Evolutionary conservation across 1,284 basidiomycete genomes (phyloP), one percentile per base, ranked within the genome.

Genomic region (Tilletia walkeri): DNA sequence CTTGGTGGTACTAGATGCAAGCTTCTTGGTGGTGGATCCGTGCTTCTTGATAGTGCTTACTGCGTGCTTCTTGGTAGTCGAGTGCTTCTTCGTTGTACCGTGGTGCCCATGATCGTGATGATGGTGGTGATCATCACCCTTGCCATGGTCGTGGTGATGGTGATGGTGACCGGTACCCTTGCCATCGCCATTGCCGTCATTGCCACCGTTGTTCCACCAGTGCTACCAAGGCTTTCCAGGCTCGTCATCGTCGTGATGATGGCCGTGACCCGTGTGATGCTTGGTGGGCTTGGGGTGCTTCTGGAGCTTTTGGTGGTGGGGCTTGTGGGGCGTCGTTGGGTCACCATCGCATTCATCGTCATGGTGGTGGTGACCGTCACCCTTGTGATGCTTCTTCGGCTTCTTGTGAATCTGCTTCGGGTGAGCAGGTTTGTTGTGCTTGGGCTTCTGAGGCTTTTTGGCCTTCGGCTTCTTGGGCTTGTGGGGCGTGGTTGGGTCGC

Each of bases 121-220:
- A 30, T 56, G 54, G 20, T 45, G 6, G 12, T 70, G 70, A 48
- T 69, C 70, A 39, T 68, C 53, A 4, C 61, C 36, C 38, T 63
- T 59, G 24, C 65, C n/a, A n/a, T n/a, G n/a, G n/a, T 5, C 49
- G 14, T 53, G 49, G 14, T 24, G 7, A 53, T 53, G 49, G 49
- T 16, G 49, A 5, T 41, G 59, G 18, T 36, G 16, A 30, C 5
- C 7, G 12, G 3, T 36, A 63, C 38, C 54, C 24, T 56, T 53
- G 18, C 50, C 4, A 34, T 24, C 59, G 36, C 59, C 59, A 4
- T 38, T 4, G 16, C 34, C 34, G 59, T 63, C 6, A n/a, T 59
- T 18, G 9, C 20, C 9, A 59, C 56, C 56, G 20, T 36, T 59
- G 9, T 24, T 30, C 56, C 56, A 59, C 20, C n/a, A 59, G 56